Percentiles rank a stretch among this genome's conserved stretches.
phyloP scores from a whole-genome alignment of 2,329 filamentous ascomycete species.

The Colletotrichum endophyticum region DNA sequence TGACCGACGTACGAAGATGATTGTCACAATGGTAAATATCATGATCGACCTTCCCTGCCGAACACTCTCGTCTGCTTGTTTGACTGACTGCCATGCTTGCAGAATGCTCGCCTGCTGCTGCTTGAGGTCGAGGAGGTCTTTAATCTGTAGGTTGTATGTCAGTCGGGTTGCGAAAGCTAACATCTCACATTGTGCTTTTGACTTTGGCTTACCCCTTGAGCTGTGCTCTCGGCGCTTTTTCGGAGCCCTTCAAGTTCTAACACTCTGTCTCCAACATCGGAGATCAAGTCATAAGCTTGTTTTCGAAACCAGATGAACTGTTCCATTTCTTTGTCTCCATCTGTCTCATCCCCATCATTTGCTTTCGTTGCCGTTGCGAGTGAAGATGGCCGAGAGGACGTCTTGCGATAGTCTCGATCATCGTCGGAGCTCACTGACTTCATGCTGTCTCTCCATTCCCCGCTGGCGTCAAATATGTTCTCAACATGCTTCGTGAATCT shows the following conservation, averaged over 20 bases:
- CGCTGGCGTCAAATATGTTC: not conserved
- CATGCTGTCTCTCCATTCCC: not conserved
- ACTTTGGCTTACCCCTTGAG: slow-evolving; percentile 33
- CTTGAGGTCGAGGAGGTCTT: slow-evolving; percentile 45
- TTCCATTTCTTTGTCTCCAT: too few species aligned
- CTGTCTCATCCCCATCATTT: too few species aligned
- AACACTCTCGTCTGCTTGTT: slow-evolving; percentile 42
- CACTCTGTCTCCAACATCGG: slow-evolving; percentile 31
- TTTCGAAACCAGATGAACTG: slow-evolving; percentile 28
- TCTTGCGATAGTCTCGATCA: not conserved
- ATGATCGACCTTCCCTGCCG: slow-evolving; percentile 48
- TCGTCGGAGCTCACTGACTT: not conserved
- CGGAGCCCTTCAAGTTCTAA: slow-evolving; percentile 37
- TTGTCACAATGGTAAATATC: slow-evolving; percentile 51
- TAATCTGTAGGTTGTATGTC: too few species aligned
- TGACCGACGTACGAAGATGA: slow-evolving; percentile 44
- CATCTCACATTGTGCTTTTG: too few species aligned
- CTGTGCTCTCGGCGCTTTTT: slow-evolving; percentile 34
- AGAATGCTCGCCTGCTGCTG: slow-evolving; percentile 51
- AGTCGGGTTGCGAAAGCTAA: too few species aligned
- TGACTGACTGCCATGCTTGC: slow-evolving; percentile 45
- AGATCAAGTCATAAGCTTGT: slow-evolving; percentile 25
- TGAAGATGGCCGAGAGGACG: not conserved
- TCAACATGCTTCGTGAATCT: slow-evolving; percentile 28
- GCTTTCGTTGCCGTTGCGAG: too few species aligned